These are phyloP conservation scores for Phyllosticta citrichinensis DNA, from an alignment of 2,329 filamentous ascomycete genomes.

Conservation along the genomic window DNA sequence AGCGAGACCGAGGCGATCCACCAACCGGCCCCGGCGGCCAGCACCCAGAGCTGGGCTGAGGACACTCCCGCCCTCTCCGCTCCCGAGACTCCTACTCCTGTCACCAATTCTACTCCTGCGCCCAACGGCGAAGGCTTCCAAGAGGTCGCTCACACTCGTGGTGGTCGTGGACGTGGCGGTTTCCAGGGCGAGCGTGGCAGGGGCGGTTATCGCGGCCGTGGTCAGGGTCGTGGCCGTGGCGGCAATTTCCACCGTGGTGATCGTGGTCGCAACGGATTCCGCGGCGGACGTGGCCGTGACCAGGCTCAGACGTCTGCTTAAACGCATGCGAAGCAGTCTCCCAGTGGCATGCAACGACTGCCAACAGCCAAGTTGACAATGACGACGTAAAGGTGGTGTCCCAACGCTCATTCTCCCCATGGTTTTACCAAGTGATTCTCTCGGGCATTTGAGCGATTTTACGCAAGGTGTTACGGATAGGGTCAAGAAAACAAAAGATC, in stretches of 20 bases:
- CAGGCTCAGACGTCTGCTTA: conserved; percentile 6
- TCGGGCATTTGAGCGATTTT: conserved; percentile 11
- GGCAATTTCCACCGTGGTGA: conserved; percentile 24
- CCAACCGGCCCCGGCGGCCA: conserved; percentile 42
- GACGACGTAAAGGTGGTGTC: not conserved
- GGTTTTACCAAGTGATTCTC: conserved; percentile 8
- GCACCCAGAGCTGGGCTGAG: conserved; percentile 72
- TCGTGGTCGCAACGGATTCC: conserved; percentile 33
- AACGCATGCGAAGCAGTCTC: not conserved
- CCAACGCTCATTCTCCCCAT: not conserved
- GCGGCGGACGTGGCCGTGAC: conserved; percentile 32
- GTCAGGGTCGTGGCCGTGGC: conserved; percentile 24
- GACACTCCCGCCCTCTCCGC: conserved; percentile 42
- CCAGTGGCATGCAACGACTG: not conserved
- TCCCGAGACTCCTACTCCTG: conserved; percentile 12
- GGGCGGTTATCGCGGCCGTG: conserved; percentile 43
- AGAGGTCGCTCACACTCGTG: conserved; percentile 45
- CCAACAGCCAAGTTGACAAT: not conserved
- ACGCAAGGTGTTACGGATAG: conserved; percentile 5
- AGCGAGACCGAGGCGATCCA: conserved; percentile 62
- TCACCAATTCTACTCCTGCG: conserved; percentile 16
- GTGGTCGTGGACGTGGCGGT: conserved; percentile 40
- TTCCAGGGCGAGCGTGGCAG: conserved; percentile 33
- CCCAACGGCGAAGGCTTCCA: conserved; percentile 56
- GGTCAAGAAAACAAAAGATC: not conserved